A percentile compares a stretch with the other conserved stretches of the same genome.
Evolutionary conservation across 2,329 filamentous ascomycete genomes (phyloP).

Genomic region (Fusarium tanahbumbuense): DNA sequence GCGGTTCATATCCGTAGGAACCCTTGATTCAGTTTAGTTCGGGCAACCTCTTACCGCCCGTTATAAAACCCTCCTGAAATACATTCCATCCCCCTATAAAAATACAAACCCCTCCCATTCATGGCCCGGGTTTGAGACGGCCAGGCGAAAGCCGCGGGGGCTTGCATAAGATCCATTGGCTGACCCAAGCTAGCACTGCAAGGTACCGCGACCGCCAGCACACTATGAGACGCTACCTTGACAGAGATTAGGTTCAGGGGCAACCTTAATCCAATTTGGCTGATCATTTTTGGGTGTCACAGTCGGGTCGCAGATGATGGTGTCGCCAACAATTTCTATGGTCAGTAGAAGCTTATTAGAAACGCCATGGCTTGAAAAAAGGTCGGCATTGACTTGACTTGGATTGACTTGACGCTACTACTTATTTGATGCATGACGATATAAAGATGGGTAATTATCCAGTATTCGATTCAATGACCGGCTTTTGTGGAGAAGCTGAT

Average conservation of each 20-base stretch:
- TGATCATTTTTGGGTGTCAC: neutral
- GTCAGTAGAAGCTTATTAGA: constrained; percentile 2
- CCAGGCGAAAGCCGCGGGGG: constrained; percentile 27
- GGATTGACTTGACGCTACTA: too few species aligned
- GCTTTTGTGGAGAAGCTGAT: constrained; percentile 19
- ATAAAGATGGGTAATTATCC: neutral
- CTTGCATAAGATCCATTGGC: constrained; percentile 27
- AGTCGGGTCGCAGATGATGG: constrained; percentile 17
- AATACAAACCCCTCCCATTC: constrained; percentile 2
- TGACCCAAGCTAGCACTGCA: constrained; percentile 28
- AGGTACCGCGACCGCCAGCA: constrained; percentile 31
- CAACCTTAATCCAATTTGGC: constrained; percentile 5
- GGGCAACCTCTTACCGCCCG: constrained; percentile 4
- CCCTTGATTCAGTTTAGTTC: neutral
- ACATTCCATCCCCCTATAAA: constrained; percentile 10
- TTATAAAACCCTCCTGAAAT: constrained; percentile 25
- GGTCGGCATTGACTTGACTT: neutral
- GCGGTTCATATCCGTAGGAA: neutral
- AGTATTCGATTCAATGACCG: neutral
- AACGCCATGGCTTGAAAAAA: constrained; percentile 22
- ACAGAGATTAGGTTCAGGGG: constrained; percentile 35
- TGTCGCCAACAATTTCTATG: constrained; percentile 8
- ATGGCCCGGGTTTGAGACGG: constrained; percentile 36
- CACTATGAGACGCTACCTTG: constrained; percentile 29
- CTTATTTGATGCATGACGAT: constrained; percentile 13